Conservation (phyloP, 2,329 filamentous ascomycete genomes). For the Fusarium miscanthi region DNA sequence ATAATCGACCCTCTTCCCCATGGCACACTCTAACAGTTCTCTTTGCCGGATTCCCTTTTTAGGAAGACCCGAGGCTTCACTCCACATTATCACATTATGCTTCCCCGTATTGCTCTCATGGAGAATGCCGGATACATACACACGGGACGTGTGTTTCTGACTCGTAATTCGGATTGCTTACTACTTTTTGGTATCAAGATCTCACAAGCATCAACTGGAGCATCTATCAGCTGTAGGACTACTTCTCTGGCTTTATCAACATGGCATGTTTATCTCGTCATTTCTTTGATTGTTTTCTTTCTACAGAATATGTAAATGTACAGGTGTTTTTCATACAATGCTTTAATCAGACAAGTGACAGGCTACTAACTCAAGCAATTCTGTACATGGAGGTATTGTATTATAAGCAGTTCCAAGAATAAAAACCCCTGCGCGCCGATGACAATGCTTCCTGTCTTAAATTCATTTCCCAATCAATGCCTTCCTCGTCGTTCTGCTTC, state of each 20-base stretch:
- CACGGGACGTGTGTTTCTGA: not conserved
- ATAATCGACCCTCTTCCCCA: slow-evolving; percentile 6
- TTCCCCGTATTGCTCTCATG: not conserved
- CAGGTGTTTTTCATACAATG: slow-evolving; percentile 6
- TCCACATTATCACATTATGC: slow-evolving; percentile 16
- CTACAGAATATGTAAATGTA: slow-evolving; percentile 30
- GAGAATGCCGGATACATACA: not conserved
- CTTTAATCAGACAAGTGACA: slow-evolving; percentile 15
- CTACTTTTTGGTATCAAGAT: not conserved
- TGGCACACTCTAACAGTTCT: not conserved
- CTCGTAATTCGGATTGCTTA: not conserved
- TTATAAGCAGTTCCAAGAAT: slow-evolving; percentile 27
- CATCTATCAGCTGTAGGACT: not conserved
- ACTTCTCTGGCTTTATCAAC: not conserved
- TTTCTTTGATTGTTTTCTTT: slow-evolving; percentile 23
- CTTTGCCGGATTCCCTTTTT: slow-evolving; percentile 34
- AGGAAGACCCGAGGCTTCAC: slow-evolving; percentile 23
- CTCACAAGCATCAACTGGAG: not conserved
- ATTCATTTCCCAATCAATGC: slow-evolving; percentile 41
- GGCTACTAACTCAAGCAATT: slow-evolving; percentile 4
- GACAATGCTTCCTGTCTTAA: slow-evolving; percentile 32
- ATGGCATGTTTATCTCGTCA: slow-evolving; percentile 14
- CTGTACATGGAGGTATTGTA: slow-evolving; percentile 35
- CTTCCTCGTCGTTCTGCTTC: slow-evolving; percentile 72
- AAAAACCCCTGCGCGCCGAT: slow-evolving; percentile 23